These are phyloP conservation scores for Psidium guajava DNA, from an alignment of 345 rosid genomes.

Conservation along the genomic window DNA sequence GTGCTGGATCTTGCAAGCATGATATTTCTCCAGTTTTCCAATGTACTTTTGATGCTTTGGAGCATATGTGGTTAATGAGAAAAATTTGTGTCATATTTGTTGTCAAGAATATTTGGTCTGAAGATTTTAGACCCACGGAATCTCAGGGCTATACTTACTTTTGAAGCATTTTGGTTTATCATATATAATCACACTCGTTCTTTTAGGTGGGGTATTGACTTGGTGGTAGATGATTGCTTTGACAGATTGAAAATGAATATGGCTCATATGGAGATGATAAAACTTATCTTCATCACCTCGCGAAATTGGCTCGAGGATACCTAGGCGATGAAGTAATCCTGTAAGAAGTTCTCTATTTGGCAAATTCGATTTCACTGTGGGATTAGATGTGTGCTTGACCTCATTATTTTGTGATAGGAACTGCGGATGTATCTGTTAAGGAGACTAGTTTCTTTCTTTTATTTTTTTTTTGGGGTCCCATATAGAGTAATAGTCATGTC, in stretches of 20 bases:
- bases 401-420: neutral
- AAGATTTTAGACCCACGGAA: neutral
- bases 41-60: neutral
- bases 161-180: neutral
- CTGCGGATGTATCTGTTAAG: neutral
- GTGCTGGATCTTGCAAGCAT: neutral
- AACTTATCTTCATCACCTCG: conserved; percentile 66
- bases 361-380: neutral
- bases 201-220: neutral
- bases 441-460: neutral
- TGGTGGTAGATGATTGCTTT: neutral
- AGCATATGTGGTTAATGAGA: neutral
- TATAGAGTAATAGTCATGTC: rapidly evolving
- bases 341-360: conserved; percentile 16
- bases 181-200: neutral
- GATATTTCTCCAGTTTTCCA: neutral
- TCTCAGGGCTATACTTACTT: neutral
- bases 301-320: conserved; percentile 41
- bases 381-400: neutral
- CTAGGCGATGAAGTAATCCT: conserved; percentile 54
- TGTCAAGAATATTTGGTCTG: neutral
- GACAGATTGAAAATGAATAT: conserved; percentile 91
- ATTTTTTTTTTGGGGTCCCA: too few relatives aligned
- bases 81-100: neutral
- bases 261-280: conserved; percentile 93